Evolutionary conservation across 2,329 filamentous ascomycete genomes (phyloP).

Genomic region (Lizonia empirigonia): DNA sequence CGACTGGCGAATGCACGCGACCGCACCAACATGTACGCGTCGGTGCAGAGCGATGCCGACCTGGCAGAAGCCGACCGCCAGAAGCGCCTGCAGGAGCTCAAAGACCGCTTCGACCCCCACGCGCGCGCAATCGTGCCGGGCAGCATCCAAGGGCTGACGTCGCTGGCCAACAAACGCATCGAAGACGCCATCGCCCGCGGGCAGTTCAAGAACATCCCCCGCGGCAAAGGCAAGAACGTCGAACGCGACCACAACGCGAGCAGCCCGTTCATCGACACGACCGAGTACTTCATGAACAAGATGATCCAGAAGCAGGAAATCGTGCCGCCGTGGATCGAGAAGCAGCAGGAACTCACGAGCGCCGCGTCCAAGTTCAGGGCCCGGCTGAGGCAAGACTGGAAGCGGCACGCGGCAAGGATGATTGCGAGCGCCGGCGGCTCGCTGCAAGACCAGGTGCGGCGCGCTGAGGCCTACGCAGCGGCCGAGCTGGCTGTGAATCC

Average conservation of each 20-base stretch:
- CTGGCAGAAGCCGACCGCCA: slow-evolving; percentile 75
- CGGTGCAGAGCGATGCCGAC: slow-evolving; percentile 57
- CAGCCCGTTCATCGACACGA: slow-evolving; percentile 92
- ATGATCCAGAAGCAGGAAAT: slow-evolving; percentile 97
- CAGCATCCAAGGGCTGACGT: slow-evolving; percentile 76
- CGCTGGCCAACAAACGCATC: slow-evolving; percentile 87
- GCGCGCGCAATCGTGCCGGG: slow-evolving; percentile 77
- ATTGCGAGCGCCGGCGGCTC: slow-evolving; percentile 80
- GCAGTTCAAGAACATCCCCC: slow-evolving; percentile 80
- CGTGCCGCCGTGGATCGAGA: slow-evolving; percentile 97
- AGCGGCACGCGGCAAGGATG: slow-evolving; percentile 75
- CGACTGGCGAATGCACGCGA: slow-evolving; percentile 65
- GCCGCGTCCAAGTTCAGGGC: slow-evolving; percentile 72
- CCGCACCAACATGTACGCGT: slow-evolving; percentile 60
- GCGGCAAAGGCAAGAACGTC: slow-evolving; percentile 73
- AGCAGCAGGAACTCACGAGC: slow-evolving; percentile 85
- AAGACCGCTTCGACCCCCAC: slow-evolving; percentile 77
- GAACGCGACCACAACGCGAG: slow-evolving; percentile 80
- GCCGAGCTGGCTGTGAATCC: slow-evolving; percentile 74
- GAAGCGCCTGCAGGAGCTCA: slow-evolving; percentile 72
- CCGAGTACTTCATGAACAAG: slow-evolving; percentile 97
- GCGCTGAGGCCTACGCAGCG: slow-evolving; percentile 74
- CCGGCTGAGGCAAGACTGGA: slow-evolving; percentile 82
- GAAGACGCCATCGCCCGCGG: slow-evolving; percentile 92
- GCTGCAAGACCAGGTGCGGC: slow-evolving; percentile 72